These are phyloP conservation scores for Paecilomyces niveus DNA, from an alignment of 2,329 filamentous ascomycete species.

Conservation along the genomic window DNA sequence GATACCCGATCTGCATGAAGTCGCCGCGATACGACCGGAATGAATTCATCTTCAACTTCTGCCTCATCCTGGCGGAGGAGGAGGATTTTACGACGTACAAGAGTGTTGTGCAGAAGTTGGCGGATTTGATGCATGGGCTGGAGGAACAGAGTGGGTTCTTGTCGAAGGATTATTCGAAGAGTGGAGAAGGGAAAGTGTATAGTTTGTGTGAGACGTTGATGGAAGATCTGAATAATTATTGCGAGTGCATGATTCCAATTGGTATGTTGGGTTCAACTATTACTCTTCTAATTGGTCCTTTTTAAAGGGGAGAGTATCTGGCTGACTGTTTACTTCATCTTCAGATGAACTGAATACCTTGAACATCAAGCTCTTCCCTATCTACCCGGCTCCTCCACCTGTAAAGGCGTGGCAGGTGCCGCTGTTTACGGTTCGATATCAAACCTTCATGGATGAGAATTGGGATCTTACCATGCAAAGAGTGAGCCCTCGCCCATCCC, in stretches of 20 bases:
- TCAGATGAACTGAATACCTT: slow-evolving; percentile 86
- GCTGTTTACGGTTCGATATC: slow-evolving; percentile 56
- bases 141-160: slow-evolving; percentile 88
- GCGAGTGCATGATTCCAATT: slow-evolving; percentile 97
- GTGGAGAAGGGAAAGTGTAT: slow-evolving; percentile 47
- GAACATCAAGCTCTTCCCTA: slow-evolving; percentile 92
- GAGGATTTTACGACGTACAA: slow-evolving; percentile 72
- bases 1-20: slow-evolving; percentile 82
- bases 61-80: slow-evolving; percentile 66
- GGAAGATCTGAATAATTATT: slow-evolving; percentile 93
- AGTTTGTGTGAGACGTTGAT: slow-evolving; percentile 78
- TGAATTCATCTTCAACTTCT: slow-evolving; percentile 98
- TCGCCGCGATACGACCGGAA: slow-evolving; percentile 79
- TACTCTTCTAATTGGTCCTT: background rate
- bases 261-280: slow-evolving; percentile 46
- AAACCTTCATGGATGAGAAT: slow-evolving; percentile 46
- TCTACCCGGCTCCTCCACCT: slow-evolving; percentile 66
- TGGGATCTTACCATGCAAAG: slow-evolving; percentile 49
- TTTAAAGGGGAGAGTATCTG: slow-evolving; percentile 2
- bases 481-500: slow-evolving; percentile 16
- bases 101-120: slow-evolving; percentile 77
- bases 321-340: slow-evolving; percentile 1
- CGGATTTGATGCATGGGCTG: slow-evolving; percentile 76
- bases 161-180: slow-evolving; percentile 37
- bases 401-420: slow-evolving; percentile 89